phyloP scores from a whole-genome alignment of 1,284 basidiomycete genomes.

The Phlebopus sp. region DNA sequence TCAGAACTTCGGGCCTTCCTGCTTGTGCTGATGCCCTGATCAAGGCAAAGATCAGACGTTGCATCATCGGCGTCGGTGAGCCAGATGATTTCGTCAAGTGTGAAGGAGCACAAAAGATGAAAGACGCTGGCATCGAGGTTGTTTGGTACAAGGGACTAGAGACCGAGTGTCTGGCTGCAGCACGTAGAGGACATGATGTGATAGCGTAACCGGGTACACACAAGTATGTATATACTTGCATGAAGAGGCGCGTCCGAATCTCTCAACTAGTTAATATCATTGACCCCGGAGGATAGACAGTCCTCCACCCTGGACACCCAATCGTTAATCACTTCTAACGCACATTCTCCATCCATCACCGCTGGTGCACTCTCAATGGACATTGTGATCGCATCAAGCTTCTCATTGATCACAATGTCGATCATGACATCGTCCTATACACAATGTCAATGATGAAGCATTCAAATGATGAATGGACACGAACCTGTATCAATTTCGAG shows the following conservation, averaged over 20 bases:
- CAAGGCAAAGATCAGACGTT: constrained; percentile 64
- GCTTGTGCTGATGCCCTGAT: constrained; percentile 90
- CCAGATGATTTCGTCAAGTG: constrained; percentile 95
- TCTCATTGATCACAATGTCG: constrained; percentile 37
- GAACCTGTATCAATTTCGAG: constrained; percentile 26
- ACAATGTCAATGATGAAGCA: neutral
- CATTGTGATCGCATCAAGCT: constrained; percentile 37
- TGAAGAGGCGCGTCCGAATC: constrained; percentile 6
- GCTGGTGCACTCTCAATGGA: constrained; percentile 38
- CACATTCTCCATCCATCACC: constrained; percentile 32
- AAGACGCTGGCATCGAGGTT: constrained; percentile 75
- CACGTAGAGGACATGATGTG: constrained; percentile 53
- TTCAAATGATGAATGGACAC: constrained; percentile 1
- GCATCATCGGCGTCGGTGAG: constrained; percentile 90
- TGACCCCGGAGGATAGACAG: constrained; percentile 18
- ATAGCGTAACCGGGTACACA: neutral
- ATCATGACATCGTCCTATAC: constrained; percentile 44
- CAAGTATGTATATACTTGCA: neutral
- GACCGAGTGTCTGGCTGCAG: constrained; percentile 73
- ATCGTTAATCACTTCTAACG: constrained; percentile 31
- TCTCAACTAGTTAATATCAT: neutral
- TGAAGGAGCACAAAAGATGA: constrained; percentile 79
- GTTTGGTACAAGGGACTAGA: constrained; percentile 72
- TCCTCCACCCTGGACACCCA: constrained; percentile 32
- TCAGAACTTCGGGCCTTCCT: constrained; percentile 82